Base-by-base conservation (phyloP, 306 rosid genomes). In the Cicer chorassanicum region DNA sequence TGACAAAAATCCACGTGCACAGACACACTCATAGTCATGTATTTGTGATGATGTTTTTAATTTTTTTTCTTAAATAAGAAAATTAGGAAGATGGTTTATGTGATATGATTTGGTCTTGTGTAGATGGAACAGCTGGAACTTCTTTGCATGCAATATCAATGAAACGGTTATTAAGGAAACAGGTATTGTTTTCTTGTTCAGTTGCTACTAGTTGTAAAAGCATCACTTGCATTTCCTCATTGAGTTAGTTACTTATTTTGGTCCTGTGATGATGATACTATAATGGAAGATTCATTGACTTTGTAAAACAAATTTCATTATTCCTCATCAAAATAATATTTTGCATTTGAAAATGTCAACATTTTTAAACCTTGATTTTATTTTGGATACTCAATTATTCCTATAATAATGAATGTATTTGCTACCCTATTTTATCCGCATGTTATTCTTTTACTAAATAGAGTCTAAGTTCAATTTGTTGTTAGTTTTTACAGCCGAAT, bases 101-200 rank as follows among this genome's bases (percentile, higher is more conserved):
- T 62, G 66, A 7, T 24, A 75, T 18, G 34, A 16, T 78, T 70
- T 80, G 41, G 45, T 68, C 10, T 53, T 48, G 9, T 71, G 82
- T 81, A 94, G 99, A 76, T 94, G 99, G 99, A 94, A 92, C 83
- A 94, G 99, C 88, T 94, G 99, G 99, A 94, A 94, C 83, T 94
- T 94, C 86, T 94, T 90, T 75, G 97, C 96, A 46, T 94, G 99
- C 89, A 82, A 92, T 72, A 92, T 94, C 64, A 89, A 84, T 78
- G 99, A 94, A 83, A 86, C 88, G 0, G 87, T 90, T 57, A 88
- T 94, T 72, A 92, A 81, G 88, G 97, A 94, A 90, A 88, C 92
- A 4, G 99, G 99, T 94, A 68, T 44, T 16, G 6, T 45, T 81
- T 72, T 77, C 65, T 21, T 71, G 55, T 59, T 79, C 67, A 53